Conservation (phyloP, 257 asterid genomes). For the Gentiana macrophylla region DNA sequence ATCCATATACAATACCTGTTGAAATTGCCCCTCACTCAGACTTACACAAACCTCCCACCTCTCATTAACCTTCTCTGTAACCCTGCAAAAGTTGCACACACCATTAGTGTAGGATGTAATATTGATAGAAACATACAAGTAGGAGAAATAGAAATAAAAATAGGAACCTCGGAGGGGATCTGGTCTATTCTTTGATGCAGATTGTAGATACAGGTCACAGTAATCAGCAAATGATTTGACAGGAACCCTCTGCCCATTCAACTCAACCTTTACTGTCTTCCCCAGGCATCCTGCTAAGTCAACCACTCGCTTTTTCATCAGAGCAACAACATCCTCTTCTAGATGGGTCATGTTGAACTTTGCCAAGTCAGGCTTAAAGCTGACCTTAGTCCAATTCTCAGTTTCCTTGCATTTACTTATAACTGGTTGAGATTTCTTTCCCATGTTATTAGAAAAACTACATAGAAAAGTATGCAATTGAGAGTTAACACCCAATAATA, state of each 20-base stretch:
- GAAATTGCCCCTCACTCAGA: constrained; percentile 94
- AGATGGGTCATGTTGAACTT: constrained; percentile 77
- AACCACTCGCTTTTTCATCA: constrained; percentile 91
- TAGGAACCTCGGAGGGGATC: constrained; percentile 45
- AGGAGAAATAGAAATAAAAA: background rate
- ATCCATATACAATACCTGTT: constrained; percentile 47
- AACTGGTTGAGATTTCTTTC: constrained; percentile 58
- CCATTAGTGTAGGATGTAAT: background rate
- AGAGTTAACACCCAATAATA: no score
- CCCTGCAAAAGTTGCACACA: constrained; percentile 28
- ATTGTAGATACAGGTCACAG: constrained; percentile 66
- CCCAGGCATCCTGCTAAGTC: constrained; percentile 94
- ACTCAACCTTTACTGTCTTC: constrained; percentile 78
- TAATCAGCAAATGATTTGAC: constrained; percentile 68
- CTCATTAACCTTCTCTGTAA: constrained; percentile 59
- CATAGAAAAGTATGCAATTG: constrained; percentile 1
- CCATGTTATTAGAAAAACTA: constrained; percentile 96
- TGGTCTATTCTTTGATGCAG: constrained; percentile 30
- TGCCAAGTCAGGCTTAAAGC: constrained; percentile 84
- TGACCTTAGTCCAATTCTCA: constrained; percentile 91
- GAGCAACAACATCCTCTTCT: constrained; percentile 87
- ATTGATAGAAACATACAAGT: background rate
- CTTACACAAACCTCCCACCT: constrained; percentile 93
- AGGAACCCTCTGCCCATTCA: constrained; percentile 61
- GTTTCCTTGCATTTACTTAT: constrained; percentile 62